Evolutionary conservation across 1,139 yeast species (phyloP).

Genomic region (Candida buenavistaensis): DNA sequence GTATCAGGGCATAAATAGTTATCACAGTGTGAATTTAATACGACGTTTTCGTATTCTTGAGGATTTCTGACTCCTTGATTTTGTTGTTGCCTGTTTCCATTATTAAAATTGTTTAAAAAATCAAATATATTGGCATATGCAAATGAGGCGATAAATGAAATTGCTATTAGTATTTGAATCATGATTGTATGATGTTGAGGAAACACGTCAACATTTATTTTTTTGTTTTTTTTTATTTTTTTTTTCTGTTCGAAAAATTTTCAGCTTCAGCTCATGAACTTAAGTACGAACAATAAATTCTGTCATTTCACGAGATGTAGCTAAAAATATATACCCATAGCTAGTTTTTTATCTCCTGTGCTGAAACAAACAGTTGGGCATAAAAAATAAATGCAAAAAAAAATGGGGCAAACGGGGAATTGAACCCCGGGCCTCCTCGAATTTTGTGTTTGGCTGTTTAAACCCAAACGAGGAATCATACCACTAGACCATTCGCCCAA

Average conservation of each 20-base stretch:
- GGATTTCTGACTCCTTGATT: constrained; percentile 24
- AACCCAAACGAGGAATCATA: constrained; percentile 52
- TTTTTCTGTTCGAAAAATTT: background rate
- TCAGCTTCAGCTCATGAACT: too few relatives aligned
- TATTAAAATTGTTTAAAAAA: constrained; percentile 35
- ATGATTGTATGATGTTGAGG: constrained; percentile 1
- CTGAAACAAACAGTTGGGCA: background rate
- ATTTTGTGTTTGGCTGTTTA: constrained; percentile 5
- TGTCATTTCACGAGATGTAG: too few relatives aligned
- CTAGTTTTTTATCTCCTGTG: background rate
- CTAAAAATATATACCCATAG: too few relatives aligned
- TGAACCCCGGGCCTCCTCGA: constrained; percentile 24
- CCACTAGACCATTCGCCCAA: constrained; percentile 42
- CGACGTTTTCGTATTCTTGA: constrained; percentile 29
- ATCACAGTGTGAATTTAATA: constrained; percentile 51
- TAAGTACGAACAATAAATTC: too few relatives aligned
- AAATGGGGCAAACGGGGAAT: constrained; percentile 23
- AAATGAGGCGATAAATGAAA: constrained; percentile 1
- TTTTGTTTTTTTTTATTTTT: constrained; percentile 3
- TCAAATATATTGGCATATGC: constrained; percentile 31
- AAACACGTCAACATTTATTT: constrained; percentile 7
- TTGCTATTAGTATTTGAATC: constrained; percentile 3
- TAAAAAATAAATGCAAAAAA: constrained; percentile 9
- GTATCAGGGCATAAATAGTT: constrained; percentile 83
- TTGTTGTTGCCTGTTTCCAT: constrained; percentile 15